Percentiles rank a stretch among this genome's conserved stretches.
These are phyloP conservation scores for Barnettozyma sucrosica DNA, from an alignment of 805 yeast genomes.

Conservation along the genomic window DNA sequence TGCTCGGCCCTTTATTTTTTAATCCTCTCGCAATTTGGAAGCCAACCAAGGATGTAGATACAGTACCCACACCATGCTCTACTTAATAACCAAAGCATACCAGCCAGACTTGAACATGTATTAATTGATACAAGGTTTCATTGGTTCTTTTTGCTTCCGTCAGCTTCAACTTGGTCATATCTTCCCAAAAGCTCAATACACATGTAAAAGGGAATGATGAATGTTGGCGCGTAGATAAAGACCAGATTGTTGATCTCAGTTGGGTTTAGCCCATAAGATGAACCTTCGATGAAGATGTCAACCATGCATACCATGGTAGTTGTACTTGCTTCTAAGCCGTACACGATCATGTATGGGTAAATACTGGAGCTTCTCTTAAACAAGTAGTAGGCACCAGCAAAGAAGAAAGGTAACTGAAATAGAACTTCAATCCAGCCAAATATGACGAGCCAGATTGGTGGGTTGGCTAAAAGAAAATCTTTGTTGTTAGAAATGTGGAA, in stretches of 20 bases:
- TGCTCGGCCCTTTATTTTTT: constrained; percentile 15
- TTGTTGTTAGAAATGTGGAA: constrained; percentile 62
- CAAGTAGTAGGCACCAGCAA: constrained; percentile 36
- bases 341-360: constrained; percentile 45
- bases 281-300: constrained; percentile 36
- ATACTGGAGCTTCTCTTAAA: constrained; percentile 30
- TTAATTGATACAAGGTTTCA: background rate
- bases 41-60: too few relatives aligned
- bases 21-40: too few relatives aligned
- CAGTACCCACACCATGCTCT: too few relatives aligned
- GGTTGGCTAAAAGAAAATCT: constrained; percentile 57
- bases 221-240: constrained; percentile 63
- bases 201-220: constrained; percentile 57
- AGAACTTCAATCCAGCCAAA: constrained; percentile 70
- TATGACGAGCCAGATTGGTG: constrained; percentile 67
- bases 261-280: constrained; percentile 27
- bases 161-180: background rate
- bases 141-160: background rate
- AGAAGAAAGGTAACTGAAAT: constrained; percentile 77
- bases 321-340: constrained; percentile 78
- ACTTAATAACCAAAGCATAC: background rate
- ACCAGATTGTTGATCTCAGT: constrained; percentile 39
- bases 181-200: constrained; percentile 22
- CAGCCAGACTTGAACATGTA: background rate
- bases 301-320: constrained; percentile 72